Percentiles rank a stretch among this genome's conserved stretches.
These are phyloP conservation scores for Globisporangium barbulae DNA, from an alignment of 352 stramenopile species.

Conservation along the genomic window DNA sequence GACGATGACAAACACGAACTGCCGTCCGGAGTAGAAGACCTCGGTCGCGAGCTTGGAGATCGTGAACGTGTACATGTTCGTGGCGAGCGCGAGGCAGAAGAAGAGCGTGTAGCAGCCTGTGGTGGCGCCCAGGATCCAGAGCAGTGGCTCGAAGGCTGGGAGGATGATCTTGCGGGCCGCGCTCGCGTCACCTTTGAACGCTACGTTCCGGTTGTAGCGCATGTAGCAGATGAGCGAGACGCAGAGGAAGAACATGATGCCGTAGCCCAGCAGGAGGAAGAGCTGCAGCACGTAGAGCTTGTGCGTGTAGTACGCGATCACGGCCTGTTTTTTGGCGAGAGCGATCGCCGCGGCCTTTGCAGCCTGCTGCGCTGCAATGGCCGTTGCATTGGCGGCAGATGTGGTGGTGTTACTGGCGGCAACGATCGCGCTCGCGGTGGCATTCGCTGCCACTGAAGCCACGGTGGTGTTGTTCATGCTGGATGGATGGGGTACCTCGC, in stretches of 20 bases:
- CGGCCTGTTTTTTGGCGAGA: not conserved
- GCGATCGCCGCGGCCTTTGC: not conserved
- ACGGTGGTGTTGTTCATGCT: constrained; percentile 8
- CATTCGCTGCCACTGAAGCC: not conserved
- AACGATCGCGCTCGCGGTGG: constrained; percentile 6
- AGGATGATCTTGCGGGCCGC: constrained; percentile 36
- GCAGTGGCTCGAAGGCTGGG: constrained; percentile 20
- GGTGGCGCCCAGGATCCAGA: constrained; percentile 23
- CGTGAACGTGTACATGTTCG: constrained; percentile 27
- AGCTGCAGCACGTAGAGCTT: constrained; percentile 13
- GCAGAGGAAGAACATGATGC: constrained; percentile 19
- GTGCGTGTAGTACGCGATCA: constrained; percentile 7
- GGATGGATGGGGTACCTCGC: not conserved
- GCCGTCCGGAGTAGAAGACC: constrained; percentile 37
- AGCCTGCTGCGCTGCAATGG: constrained; percentile 1
- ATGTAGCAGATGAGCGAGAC: constrained; percentile 20
- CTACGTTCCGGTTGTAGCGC: constrained; percentile 26
- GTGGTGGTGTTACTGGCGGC: not conserved
- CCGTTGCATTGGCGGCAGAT: not conserved
- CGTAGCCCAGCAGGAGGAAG: constrained; percentile 11
- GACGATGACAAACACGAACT: constrained; percentile 55
- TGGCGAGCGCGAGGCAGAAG: constrained; percentile 30
- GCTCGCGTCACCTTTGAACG: constrained; percentile 26
- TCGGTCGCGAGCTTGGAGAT: constrained; percentile 32
- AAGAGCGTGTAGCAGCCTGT: constrained; percentile 30